These are phyloP conservation scores for Pestalotiopsis sp. DNA, from an alignment of 2,329 filamentous ascomycete species.

Conservation along the genomic window DNA sequence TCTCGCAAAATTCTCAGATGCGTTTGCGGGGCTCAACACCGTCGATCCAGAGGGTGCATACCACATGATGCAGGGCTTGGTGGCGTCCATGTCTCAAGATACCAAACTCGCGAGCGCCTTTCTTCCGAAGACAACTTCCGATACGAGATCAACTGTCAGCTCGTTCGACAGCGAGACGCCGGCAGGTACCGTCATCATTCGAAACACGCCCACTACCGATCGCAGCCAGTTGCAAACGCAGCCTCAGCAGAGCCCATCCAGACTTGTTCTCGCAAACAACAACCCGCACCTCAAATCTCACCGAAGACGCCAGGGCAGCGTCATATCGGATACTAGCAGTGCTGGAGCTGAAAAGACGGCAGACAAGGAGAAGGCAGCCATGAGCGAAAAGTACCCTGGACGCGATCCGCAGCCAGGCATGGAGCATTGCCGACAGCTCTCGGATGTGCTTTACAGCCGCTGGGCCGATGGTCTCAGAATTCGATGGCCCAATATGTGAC, in stretches of 20 bases:
- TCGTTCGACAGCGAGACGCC: slow-evolving; percentile 38
- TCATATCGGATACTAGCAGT: slow-evolving; percentile 24
- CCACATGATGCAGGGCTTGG: slow-evolving; percentile 75
- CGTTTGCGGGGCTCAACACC: slow-evolving; percentile 80
- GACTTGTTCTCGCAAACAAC: slow-evolving; percentile 75
- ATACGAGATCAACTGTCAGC: slow-evolving; percentile 9
- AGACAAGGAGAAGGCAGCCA: slow-evolving; percentile 46
- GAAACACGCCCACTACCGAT: slow-evolving; percentile 38
- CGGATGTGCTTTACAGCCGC: slow-evolving; percentile 85
- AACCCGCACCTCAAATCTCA: slow-evolving; percentile 86
- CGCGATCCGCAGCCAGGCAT: slow-evolving; percentile 66
- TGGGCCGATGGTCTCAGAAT: slow-evolving; percentile 84
- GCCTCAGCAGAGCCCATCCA: slow-evolving; percentile 47
- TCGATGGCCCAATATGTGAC: slow-evolving; percentile 52
- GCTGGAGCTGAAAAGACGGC: slow-evolving; percentile 40
- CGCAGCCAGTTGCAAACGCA: slow-evolving; percentile 32
- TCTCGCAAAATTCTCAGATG: slow-evolving; percentile 78
- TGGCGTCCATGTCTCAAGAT: slow-evolving; percentile 72
- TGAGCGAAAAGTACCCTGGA: slow-evolving; percentile 56
- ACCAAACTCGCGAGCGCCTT: slow-evolving; percentile 60
- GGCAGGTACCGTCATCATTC: slow-evolving; percentile 58
- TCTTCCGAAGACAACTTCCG: slow-evolving; percentile 35
- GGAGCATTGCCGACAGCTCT: slow-evolving; percentile 88
- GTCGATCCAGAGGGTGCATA: slow-evolving; percentile 90
- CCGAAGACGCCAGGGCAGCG: slow-evolving; percentile 59